phyloP scores from a whole-genome alignment of 345 rosid species.

The Hypericum androsaemum region DNA sequence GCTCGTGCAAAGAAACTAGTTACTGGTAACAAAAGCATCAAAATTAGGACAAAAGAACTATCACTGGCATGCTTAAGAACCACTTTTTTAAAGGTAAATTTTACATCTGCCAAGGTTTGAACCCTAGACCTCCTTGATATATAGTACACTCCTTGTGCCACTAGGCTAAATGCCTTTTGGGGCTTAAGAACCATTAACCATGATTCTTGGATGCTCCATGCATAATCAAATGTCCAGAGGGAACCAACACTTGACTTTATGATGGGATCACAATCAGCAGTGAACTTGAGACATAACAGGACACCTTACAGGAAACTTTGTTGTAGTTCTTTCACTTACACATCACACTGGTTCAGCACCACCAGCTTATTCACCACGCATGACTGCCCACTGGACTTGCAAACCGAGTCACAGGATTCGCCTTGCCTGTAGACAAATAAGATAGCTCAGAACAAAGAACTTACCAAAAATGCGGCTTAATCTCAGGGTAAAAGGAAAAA shows the following conservation, averaged over 20 bases:
- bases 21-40: too few species aligned
- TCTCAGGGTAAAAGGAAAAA: slow-evolving; percentile 1
- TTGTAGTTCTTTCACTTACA: slow-evolving; percentile 32
- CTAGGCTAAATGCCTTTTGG: too few species aligned
- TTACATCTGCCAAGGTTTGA: too few species aligned
- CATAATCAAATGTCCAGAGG: slow-evolving; percentile 1
- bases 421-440: slow-evolving; percentile 50
- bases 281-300: background rate
- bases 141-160: too few species aligned
- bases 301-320: too few species aligned
- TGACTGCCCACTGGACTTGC: slow-evolving; percentile 72
- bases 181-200: too few species aligned
- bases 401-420: slow-evolving; percentile 73
- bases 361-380: slow-evolving; percentile 79
- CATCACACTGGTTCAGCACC: slow-evolving; percentile 77
- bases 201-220: background rate
- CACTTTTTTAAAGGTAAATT: too few species aligned
- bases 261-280: background rate
- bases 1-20: too few species aligned
- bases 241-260: background rate
- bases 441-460: slow-evolving; percentile 13
- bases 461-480: background rate
- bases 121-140: too few species aligned
- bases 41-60: too few species aligned
- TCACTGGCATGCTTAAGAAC: too few species aligned